Evolutionary conservation across 441 rosid species (phyloP).

Genomic region (Corymbia citriodora): DNA sequence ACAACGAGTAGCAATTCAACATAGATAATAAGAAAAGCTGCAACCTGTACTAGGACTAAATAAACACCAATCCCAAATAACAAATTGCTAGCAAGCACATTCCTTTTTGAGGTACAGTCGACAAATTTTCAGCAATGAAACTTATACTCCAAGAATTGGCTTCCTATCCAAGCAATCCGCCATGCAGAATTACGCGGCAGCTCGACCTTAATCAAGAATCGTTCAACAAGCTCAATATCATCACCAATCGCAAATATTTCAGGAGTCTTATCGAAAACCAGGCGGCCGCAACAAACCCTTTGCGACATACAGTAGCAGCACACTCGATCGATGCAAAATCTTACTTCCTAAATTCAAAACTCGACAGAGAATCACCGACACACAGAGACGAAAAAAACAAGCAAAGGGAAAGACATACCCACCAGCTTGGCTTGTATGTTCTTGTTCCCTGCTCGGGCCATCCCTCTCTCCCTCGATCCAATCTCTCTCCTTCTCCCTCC

Average conservation of each 20-base stretch:
- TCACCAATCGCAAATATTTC: background rate
- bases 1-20: background rate
- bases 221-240: background rate
- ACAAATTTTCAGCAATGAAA: background rate
- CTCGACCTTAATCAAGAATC: background rate
- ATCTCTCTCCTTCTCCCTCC: background rate
- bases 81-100: background rate
- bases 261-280: background rate
- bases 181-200: background rate
- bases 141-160: background rate
- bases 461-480: constrained; percentile 6
- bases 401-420: constrained; percentile 49
- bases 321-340: background rate
- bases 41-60: background rate
- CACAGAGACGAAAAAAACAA: background rate
- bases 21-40: background rate
- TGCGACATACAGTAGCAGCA: background rate
- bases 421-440: constrained; percentile 91
- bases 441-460: constrained; percentile 55
- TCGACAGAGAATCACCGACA: background rate
- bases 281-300: background rate
- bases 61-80: background rate
- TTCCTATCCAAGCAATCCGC: background rate
- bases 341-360: background rate
- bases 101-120: background rate